Evolutionary conservation across 2,329 filamentous ascomycete species (phyloP).

Genomic region (Trichophyton equinum): DNA sequence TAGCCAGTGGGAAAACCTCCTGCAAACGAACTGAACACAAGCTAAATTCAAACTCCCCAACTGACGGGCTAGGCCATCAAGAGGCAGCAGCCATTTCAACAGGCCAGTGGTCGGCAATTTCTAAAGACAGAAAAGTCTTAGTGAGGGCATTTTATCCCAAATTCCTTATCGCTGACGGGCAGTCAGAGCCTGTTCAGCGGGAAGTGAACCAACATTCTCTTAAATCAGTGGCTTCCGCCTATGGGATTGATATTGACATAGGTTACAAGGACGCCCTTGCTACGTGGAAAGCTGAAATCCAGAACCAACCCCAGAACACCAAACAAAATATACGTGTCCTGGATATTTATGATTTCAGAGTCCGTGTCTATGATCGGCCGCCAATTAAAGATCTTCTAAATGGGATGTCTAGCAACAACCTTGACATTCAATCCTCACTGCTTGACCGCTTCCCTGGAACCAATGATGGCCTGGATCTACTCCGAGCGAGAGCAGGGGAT

Average conservation of each 20-base stretch:
- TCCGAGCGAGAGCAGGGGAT: conserved; percentile 56
- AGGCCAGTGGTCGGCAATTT: conserved; percentile 30
- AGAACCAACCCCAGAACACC: background rate
- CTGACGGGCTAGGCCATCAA: conserved; percentile 10
- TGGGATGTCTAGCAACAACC: conserved; percentile 12
- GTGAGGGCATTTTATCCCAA: conserved; percentile 57
- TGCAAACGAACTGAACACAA: conserved; percentile 16
- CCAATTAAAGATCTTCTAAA: conserved; percentile 26
- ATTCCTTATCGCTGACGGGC: conserved; percentile 25
- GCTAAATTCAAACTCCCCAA: background rate
- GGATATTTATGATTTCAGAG: conserved; percentile 31
- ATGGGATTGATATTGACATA: conserved; percentile 57
- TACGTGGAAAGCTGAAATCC: conserved; percentile 35
- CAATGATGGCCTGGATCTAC: conserved; percentile 45
- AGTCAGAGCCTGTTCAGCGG: conserved; percentile 23
- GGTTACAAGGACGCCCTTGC: conserved; percentile 49
- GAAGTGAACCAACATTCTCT: conserved; percentile 50
- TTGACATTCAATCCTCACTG: conserved; percentile 23
- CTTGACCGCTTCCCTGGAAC: conserved; percentile 29
- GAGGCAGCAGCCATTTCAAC: conserved; percentile 24
- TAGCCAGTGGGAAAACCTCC: conserved; percentile 43
- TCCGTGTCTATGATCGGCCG: conserved; percentile 28
- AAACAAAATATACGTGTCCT: conserved; percentile 18
- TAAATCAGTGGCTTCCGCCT: conserved; percentile 39
- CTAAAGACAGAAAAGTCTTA: conserved; percentile 50